A percentile compares a stretch with the other conserved stretches of the same genome.
phyloP scores from a whole-genome alignment of 2,329 filamentous ascomycete genomes.

The Huntiella bhutanensis region DNA sequence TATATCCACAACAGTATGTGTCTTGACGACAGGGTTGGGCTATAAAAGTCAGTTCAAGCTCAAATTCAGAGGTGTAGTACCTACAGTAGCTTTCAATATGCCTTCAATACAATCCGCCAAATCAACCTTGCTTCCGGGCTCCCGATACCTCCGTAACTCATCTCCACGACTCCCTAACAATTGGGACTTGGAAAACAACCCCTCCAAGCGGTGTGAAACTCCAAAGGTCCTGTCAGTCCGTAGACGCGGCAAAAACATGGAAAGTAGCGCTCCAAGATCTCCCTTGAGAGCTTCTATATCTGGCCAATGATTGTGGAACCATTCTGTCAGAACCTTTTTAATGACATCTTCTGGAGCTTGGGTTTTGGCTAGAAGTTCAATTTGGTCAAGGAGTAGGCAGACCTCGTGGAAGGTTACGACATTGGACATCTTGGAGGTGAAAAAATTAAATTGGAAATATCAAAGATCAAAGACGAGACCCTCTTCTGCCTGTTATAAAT shows the following conservation, averaged over 20 bases:
- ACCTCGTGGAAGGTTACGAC: too few species aligned
- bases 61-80: constrained; percentile 12
- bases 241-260: constrained; percentile 56
- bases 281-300: too few species aligned
- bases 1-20: background rate
- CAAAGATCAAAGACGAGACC: too few species aligned
- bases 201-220: constrained; percentile 45
- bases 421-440: too few species aligned
- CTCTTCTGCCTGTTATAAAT: too few species aligned
- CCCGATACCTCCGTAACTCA: constrained; percentile 44
- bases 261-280: constrained; percentile 34
- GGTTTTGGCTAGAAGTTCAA: too few species aligned
- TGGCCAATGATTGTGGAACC: too few species aligned
- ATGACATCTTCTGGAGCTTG: too few species aligned
- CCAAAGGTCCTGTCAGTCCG: constrained; percentile 62
- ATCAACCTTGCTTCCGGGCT: constrained; percentile 39
- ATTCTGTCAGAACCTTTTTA: too few species aligned
- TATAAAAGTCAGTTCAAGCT: background rate
- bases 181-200: constrained; percentile 49
- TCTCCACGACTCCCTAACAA: constrained; percentile 42
- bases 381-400: too few species aligned
- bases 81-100: constrained; percentile 41
- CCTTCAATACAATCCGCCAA: constrained; percentile 52
- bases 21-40: background rate
- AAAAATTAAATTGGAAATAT: too few species aligned